Percentiles rank a stretch among this genome's conserved stretches.
Conservation (phyloP, 2,329 filamentous ascomycete genomes). For the Ramichloridium luteum region DNA sequence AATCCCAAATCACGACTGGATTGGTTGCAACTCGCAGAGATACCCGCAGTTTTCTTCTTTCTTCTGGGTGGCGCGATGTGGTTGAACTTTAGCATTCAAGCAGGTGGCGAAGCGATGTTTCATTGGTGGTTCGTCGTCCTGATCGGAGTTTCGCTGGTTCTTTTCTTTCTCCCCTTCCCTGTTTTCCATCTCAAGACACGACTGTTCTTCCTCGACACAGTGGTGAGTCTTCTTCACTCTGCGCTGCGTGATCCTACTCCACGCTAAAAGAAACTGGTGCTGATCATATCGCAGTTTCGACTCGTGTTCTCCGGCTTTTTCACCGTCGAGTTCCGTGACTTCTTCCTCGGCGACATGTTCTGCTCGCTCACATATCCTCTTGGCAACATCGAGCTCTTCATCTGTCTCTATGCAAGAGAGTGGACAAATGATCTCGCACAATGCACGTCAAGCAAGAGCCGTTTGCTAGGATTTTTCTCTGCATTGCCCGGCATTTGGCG, state of each 20-base stretch:
- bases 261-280: constrained; percentile 21
- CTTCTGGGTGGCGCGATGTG: constrained; percentile 68
- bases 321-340: constrained; percentile 91
- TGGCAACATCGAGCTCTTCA: constrained; percentile 83
- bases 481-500: constrained; percentile 82
- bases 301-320: constrained; percentile 75
- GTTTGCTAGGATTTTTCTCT: constrained; percentile 73
- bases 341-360: constrained; percentile 95
- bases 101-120: constrained; percentile 53
- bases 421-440: constrained; percentile 57
- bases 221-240: constrained; percentile 39
- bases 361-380: constrained; percentile 87
- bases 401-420: constrained; percentile 71
- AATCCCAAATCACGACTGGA: constrained; percentile 70
- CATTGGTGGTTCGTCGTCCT: constrained; percentile 79
- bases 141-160: constrained; percentile 51
- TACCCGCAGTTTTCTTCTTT: constrained; percentile 74
- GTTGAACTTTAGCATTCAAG: constrained; percentile 68
- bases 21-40: constrained; percentile 77
- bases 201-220: constrained; percentile 79
- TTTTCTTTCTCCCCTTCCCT: constrained; percentile 63
- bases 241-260: neutral
- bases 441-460: constrained; percentile 79
- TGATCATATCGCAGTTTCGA: constrained; percentile 54
- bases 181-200: constrained; percentile 65